Base-by-base conservation (phyloP, 1,139 yeast genomes). In the Yamadazyma pseudoaaseri region DNA sequence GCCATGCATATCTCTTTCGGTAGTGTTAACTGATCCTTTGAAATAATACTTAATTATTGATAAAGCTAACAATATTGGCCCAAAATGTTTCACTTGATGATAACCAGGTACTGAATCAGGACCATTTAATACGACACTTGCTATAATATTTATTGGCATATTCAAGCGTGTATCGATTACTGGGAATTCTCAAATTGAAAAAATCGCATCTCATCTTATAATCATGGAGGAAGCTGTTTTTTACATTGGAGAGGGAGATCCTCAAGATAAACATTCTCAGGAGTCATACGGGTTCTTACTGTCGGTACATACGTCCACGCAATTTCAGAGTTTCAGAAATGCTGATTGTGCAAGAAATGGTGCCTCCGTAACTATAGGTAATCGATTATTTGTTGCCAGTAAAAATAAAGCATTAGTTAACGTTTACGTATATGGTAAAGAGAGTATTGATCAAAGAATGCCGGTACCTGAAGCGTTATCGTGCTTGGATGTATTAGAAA, bases 1-100 rank as follows among this genome's bases (percentile, higher is more conserved):
- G 2, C 98, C 97, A 53, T 92, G 96, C 58, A 92, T 63, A 43
- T 89, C 90, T 39, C 97, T 70, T 44, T 86, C 95, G 95, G 96
- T 89, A 0, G 89, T 84, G 58, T 89, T 92, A 16, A 72, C 48
- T 2, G 86, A 59, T 3, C 97, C 97, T 25, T 81, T 73, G 49
- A 83, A 81, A 61, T 84, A 86, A 54, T 76, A 77, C 54, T 90
- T 90, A 33, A 77, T 37, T 1, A 71, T 70, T 0, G 65, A 74
- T 8, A 60, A 26, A 2, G 54, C 48, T 6, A 56, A 51, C 1
- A 54, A 36, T 0, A 72, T 58, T 0, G 69, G 70, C 0, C 68
- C 61, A 43, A 71, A 76, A 9, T 50, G 45, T 44, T 73, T 76
- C 40, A 86, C 56, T 36, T 72, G 62, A 3, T 65, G 62, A 79